Base-by-base conservation (phyloP, 106 monocot genomes). In the Agapanthus africanus region DNA sequence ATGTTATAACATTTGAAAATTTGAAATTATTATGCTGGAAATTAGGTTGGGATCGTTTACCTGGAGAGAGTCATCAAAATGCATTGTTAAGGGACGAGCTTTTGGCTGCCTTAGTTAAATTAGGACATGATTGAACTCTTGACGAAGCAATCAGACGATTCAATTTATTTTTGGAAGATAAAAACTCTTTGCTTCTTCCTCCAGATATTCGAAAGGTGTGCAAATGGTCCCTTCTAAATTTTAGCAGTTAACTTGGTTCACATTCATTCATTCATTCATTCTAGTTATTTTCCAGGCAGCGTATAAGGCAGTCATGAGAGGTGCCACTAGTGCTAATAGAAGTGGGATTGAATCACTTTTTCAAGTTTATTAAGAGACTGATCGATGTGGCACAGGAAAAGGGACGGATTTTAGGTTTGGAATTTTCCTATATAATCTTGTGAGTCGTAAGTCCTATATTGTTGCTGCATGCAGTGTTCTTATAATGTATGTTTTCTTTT, bases 71-170 rank as follows among this genome's bases (percentile, higher is more conserved):
- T 52, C 52, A 52, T 52, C 52, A 22, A 52, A 52, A 52, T 52
- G 5, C 52, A 22, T 52, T 52, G 52, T 52, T 52, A 23, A 52
- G 52, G 9, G 52, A 23, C 4, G 52, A 52, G 25, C 52, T 52
- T 23, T 52, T 52, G 52, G 25, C 52, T 52, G 52, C 52, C 52
- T 52, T 52, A 23, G 52, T 52, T 52, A 52, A 22, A 52, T 23
- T 52, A 52, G 52, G 52, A 23, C 52, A 52, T 4, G 52, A 52
- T 52, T 3, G 2, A 52, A 52, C 52, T 1, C 13, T 5, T 25
- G 9, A 52, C 3, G 52, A 52, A 52, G 52, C 52, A 52, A 22
- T 25, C n/a, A 52, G 52, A 52, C 52, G 52, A 1, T 52, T 52
- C 22, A 19, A 52, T 52, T 10, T 52, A 1, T 52, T 52, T 14